Evolutionary conservation across 1,284 basidiomycete species (phyloP).

Genomic region (Leccinum pallidistipes): DNA sequence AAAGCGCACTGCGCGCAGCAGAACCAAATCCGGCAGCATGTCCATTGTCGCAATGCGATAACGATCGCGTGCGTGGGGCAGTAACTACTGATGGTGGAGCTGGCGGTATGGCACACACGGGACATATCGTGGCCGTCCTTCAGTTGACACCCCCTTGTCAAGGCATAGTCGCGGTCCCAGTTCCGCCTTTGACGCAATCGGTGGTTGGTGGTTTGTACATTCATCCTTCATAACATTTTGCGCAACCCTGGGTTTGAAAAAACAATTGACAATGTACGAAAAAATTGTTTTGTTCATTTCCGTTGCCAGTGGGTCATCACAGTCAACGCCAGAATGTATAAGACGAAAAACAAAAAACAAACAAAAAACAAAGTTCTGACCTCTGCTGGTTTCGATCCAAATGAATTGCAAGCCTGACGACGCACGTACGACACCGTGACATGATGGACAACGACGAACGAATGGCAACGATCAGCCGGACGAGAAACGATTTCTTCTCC

Average conservation of each 20-base stretch:
- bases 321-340: conserved; percentile 22
- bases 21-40: conserved; percentile 25
- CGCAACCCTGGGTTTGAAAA: conserved; percentile 14
- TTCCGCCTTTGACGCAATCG: conserved; percentile 11
- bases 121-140: conserved; percentile 6
- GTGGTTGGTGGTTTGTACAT: conserved; percentile 1
- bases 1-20: conserved; percentile 14
- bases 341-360: conserved; percentile 10
- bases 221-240: conserved; percentile 12
- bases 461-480: conserved; percentile 13
- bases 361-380: conserved; percentile 25
- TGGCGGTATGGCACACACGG: conserved; percentile 6
- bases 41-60: conserved; percentile 24
- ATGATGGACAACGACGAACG: conserved; percentile 17
- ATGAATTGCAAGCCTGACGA: neutral
- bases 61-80: conserved; percentile 12
- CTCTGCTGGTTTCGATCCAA: conserved; percentile 12
- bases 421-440: neutral
- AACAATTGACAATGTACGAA: conserved; percentile 14
- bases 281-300: conserved; percentile 35
- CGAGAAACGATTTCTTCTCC: conserved; percentile 21
- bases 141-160: neutral
- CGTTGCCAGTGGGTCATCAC: conserved; percentile 24
- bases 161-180: neutral
- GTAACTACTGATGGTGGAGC: conserved; percentile 24